These are phyloP conservation scores for Pythium sukuiense DNA, from an alignment of 352 stramenopile genomes.

Conservation along the genomic window DNA sequence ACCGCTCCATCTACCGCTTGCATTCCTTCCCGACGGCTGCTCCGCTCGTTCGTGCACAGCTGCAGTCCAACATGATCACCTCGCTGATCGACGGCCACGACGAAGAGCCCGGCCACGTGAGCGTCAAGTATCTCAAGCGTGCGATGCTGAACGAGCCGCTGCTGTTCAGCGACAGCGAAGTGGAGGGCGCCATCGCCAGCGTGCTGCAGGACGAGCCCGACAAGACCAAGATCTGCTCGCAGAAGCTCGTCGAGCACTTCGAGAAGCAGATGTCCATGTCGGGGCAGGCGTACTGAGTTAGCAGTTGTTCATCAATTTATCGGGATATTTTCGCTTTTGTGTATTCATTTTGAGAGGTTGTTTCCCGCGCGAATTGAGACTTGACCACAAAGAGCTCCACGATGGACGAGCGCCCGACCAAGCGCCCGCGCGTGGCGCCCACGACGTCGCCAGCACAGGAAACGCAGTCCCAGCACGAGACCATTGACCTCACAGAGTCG, in stretches of 20 bases:
- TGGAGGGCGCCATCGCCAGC: constrained; percentile 49
- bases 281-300: not conserved
- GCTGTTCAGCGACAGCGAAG: constrained; percentile 78
- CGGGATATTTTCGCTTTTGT: not conserved
- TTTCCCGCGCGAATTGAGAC: not conserved
- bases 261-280: constrained; percentile 25
- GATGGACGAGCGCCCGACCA: not conserved
- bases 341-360: constrained; percentile 6
- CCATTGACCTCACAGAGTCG: constrained; percentile 14
- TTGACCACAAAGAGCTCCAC: no score
- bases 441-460: not conserved
- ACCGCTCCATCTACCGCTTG: constrained; percentile 78
- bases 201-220: constrained; percentile 41
- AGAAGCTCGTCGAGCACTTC: constrained; percentile 68
- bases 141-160: constrained; percentile 75
- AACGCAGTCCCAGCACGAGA: not conserved
- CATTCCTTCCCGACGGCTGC: constrained; percentile 61
- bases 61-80: constrained; percentile 77
- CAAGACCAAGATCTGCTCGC: constrained; percentile 43
- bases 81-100: constrained; percentile 60
- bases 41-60: constrained; percentile 44
- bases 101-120: constrained; percentile 54
- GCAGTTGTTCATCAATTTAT: not conserved
- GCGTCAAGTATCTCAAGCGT: constrained; percentile 57
- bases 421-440: not conserved